A percentile compares a stretch with the other conserved stretches of the same genome.
Evolutionary conservation across 2,329 filamentous ascomycete species (phyloP).

Genomic region (Fusarium sublunatum): DNA sequence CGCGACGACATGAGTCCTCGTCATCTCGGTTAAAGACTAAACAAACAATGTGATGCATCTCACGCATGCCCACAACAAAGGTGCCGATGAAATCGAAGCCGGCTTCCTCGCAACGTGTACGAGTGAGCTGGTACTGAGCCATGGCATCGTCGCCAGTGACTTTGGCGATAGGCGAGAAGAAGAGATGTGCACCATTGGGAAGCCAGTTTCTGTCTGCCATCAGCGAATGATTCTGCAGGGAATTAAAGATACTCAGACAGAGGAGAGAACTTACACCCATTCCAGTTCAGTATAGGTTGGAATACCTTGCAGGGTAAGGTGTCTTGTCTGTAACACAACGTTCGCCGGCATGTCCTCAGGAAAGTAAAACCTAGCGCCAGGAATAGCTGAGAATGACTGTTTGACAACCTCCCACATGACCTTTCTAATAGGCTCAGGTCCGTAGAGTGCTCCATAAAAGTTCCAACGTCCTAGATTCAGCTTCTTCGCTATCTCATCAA

Average conservation of each 20-base stretch:
- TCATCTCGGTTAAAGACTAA: slow-evolving; percentile 30
- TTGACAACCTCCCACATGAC: slow-evolving; percentile 36
- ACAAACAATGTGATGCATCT: slow-evolving; percentile 38
- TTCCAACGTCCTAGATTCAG: slow-evolving; percentile 40
- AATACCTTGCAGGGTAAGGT: slow-evolving; percentile 33
- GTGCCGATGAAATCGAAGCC: slow-evolving; percentile 39
- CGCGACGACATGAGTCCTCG: slow-evolving; percentile 23
- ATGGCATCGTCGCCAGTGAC: slow-evolving; percentile 32
- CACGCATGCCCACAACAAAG: slow-evolving; percentile 32
- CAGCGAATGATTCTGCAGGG: background rate
- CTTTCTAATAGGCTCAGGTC: slow-evolving; percentile 30
- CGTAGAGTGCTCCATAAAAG: slow-evolving; percentile 40
- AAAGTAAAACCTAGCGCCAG: slow-evolving; percentile 38
- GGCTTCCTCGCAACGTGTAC: slow-evolving; percentile 29
- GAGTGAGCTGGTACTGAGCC: slow-evolving; percentile 27
- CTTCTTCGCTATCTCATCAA: slow-evolving; percentile 32
- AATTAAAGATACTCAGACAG: fast-evolving
- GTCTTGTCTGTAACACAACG: slow-evolving; percentile 25
- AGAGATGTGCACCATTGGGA: slow-evolving; percentile 37
- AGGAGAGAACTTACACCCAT: slow-evolving; percentile 37
- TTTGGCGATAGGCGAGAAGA: slow-evolving; percentile 41
- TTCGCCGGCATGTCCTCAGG: slow-evolving; percentile 37
- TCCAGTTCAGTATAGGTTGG: slow-evolving; percentile 34
- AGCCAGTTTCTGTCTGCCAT: slow-evolving; percentile 30
- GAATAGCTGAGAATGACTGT: slow-evolving; percentile 29